phyloP scores from a whole-genome alignment of 108 stramenopile genomes.

The Aurantiochytrium sp. region DNA sequence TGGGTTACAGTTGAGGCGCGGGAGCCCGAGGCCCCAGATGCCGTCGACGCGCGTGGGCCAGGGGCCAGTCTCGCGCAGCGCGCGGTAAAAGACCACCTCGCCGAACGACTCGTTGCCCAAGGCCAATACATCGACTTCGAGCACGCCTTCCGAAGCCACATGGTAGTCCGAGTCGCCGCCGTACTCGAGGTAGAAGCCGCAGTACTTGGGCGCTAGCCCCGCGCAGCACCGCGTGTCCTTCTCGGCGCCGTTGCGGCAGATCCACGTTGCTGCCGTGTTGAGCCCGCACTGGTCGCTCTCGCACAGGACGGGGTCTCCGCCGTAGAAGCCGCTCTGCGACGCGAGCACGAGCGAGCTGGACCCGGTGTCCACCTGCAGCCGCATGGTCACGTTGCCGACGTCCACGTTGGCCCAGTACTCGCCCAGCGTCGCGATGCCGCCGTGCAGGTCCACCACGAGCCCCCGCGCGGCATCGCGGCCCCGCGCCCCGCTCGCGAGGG shows the following conservation, averaged over 20 bases:
- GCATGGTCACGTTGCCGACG: neutral
- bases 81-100: neutral
- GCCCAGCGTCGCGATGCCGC: constrained; percentile 20
- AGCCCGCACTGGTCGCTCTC: neutral
- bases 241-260: neutral
- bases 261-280: neutral
- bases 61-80: neutral
- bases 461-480: too few species aligned
- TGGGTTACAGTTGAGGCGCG: constrained; percentile 22
- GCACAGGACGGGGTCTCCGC: neutral
- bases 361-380: constrained; percentile 16
- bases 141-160: neutral
- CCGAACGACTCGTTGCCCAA: neutral
- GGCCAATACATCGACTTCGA: neutral
- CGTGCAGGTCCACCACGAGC: neutral
- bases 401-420: constrained; percentile 5
- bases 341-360: constrained; percentile 2
- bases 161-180: constrained; percentile 11
- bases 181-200: constrained; percentile 1
- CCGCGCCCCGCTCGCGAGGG: too few species aligned
- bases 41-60: constrained; percentile 23
- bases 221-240: neutral
- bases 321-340: neutral
- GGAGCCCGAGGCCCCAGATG: neutral
- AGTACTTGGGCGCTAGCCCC: neutral